Evolutionary conservation across 2,329 filamentous ascomycete genomes (phyloP).

Genomic region (Fonsecaea pedrosoi): DNA sequence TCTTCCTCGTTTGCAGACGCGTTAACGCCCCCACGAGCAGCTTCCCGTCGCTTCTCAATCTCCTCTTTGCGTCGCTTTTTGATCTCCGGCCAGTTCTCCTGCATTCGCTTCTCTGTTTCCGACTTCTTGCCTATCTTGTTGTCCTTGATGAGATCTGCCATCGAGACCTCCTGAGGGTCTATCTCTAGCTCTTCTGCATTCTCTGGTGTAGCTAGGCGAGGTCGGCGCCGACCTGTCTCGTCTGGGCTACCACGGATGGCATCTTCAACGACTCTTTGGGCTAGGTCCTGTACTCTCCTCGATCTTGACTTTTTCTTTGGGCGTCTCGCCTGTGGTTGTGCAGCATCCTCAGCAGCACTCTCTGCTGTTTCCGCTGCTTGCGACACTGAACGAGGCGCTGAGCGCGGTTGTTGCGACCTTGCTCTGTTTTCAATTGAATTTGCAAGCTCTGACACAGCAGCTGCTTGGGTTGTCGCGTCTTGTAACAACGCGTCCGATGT

Average conservation of each 20-base stretch:
- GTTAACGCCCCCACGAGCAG: conserved; percentile 33
- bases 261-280: conserved; percentile 28
- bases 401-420: conserved; percentile 21
- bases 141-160: conserved; percentile 64
- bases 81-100: conserved; percentile 63
- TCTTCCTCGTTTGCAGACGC: conserved; percentile 24
- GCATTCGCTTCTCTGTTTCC: conserved; percentile 63
- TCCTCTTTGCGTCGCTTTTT: conserved; percentile 51
- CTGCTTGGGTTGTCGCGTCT: conserved; percentile 32
- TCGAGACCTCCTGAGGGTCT: conserved; percentile 60
- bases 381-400: conserved; percentile 11
- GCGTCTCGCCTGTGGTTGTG: not conserved
- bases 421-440: conserved; percentile 33
- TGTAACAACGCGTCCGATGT: conserved; percentile 35
- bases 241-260: conserved; percentile 15
- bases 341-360: not conserved
- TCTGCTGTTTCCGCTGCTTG: conserved; percentile 15
- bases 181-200: conserved; percentile 59
- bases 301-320: conserved; percentile 22
- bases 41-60: conserved; percentile 44
- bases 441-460: conserved; percentile 36
- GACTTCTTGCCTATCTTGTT: conserved; percentile 63
- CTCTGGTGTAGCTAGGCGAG: conserved; percentile 47
- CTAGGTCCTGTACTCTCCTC: conserved; percentile 22
- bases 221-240: conserved; percentile 14